These are phyloP conservation scores for Aspergillus incahuasiensis DNA, from an alignment of 495 filamentous ascomycete genomes.

Conservation along the genomic window DNA sequence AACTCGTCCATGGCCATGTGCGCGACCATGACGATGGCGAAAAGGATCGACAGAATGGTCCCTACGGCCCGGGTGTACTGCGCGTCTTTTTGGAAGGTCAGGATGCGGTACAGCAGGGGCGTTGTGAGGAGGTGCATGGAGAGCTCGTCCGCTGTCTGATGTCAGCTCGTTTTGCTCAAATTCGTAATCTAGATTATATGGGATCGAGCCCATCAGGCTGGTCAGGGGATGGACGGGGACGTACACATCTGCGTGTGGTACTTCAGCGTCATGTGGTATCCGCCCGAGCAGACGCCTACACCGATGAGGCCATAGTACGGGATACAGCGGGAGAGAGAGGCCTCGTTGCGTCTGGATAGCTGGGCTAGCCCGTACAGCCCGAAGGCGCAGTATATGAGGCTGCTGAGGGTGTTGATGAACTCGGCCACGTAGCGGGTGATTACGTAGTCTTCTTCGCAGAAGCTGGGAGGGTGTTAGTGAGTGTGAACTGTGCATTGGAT, in stretches of 20 bases:
- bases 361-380: slow-evolving; percentile 24
- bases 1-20: slow-evolving; percentile 34
- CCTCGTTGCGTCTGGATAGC: slow-evolving; percentile 14
- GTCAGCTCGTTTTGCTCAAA: too few species aligned
- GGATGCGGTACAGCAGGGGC: slow-evolving; percentile 27
- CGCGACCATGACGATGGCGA: slow-evolving; percentile 27
- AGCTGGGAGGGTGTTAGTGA: slow-evolving; percentile 16
- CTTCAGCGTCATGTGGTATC: slow-evolving; percentile 32
- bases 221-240: too few species aligned
- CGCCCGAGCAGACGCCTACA: slow-evolving; percentile 29
- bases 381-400: slow-evolving; percentile 23
- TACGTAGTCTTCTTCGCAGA: slow-evolving; percentile 35
- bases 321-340: slow-evolving; percentile 19
- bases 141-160: slow-evolving; percentile 32
- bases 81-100: slow-evolving; percentile 23
- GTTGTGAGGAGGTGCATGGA: slow-evolving; percentile 36
- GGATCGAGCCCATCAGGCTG: too few species aligned
- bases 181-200: too few species aligned
- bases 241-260: slow-evolving; percentile 36
- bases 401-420: slow-evolving; percentile 34
- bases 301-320: slow-evolving; percentile 30
- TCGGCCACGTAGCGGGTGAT: slow-evolving; percentile 31
- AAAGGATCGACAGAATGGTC: slow-evolving; percentile 13
- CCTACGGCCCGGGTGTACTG: slow-evolving; percentile 16
- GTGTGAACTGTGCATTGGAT: background rate